These are phyloP conservation scores for Fusarium nurragi DNA, from an alignment of 2,329 filamentous ascomycete genomes.

Conservation along the genomic window DNA sequence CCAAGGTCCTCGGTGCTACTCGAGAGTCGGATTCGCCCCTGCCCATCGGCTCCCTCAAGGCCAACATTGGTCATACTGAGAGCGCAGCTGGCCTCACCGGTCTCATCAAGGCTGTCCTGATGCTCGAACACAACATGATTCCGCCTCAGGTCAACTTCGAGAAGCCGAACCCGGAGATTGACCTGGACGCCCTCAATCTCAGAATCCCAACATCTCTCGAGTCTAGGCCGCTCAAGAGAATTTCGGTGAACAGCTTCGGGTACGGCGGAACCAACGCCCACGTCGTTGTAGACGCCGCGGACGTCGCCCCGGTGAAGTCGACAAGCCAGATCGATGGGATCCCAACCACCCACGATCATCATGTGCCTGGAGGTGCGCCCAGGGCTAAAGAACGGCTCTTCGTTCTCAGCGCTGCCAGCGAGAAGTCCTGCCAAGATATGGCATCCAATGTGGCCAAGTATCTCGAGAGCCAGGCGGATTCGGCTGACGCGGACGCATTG, in stretches of 20 bases:
- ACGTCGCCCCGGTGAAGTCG: neutral
- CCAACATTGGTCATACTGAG: slow-evolving; percentile 15
- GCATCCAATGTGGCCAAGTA: neutral
- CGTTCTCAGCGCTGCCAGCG: slow-evolving; percentile 33
- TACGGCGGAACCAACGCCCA: slow-evolving; percentile 46
- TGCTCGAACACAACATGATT: slow-evolving; percentile 47
- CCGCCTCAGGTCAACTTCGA: slow-evolving; percentile 46
- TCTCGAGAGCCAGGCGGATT: neutral
- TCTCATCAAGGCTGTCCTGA: slow-evolving; percentile 45
- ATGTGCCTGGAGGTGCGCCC: neutral
- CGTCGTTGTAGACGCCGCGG: slow-evolving; percentile 38
- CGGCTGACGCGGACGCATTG: neutral
- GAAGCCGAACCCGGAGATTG: neutral
- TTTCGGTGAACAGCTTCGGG: slow-evolving; percentile 30
- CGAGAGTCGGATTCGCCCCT: slow-evolving; percentile 26
- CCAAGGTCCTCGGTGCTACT: neutral
- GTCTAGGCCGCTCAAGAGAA: neutral
- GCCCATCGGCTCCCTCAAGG: slow-evolving; percentile 52
- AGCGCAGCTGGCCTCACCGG: slow-evolving; percentile 44
- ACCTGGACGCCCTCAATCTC: neutral
- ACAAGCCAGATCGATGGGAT: neutral
- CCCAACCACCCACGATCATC: neutral
- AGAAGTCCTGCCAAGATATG: slow-evolving; percentile 28
- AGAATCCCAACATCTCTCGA: neutral
- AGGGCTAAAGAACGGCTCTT: slow-evolving; percentile 1